Conservation (phyloP, 768 basidiomycete genomes). For the Psilocybe cubensis region DNA sequence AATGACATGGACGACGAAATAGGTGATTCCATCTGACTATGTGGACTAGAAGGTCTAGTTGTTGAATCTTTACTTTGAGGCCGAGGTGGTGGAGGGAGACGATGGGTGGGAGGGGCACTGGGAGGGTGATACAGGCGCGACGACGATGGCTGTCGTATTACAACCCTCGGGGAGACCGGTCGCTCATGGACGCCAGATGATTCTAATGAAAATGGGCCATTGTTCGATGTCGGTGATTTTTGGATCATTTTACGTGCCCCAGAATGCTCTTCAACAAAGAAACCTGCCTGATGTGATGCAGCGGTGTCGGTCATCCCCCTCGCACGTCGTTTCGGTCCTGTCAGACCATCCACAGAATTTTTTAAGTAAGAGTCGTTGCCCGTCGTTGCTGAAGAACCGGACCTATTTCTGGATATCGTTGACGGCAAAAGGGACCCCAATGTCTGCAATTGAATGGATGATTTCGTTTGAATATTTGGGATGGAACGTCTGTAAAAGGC, state of each 20-base stretch:
- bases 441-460: slow-evolving; percentile 21
- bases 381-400: slow-evolving; percentile 33
- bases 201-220: slow-evolving; percentile 15
- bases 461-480: slow-evolving; percentile 27
- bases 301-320: slow-evolving; percentile 52
- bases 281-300: slow-evolving; percentile 31
- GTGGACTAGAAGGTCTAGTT: slow-evolving; percentile 6
- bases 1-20: slow-evolving; percentile 48
- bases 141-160: slow-evolving; percentile 46
- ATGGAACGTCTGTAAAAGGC: slow-evolving; percentile 28
- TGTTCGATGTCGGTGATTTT: slow-evolving; percentile 17
- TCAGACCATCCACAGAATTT: slow-evolving; percentile 16
- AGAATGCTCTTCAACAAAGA: slow-evolving; percentile 29
- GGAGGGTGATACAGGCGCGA: slow-evolving; percentile 47
- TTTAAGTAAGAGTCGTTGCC: slow-evolving; percentile 29
- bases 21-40: slow-evolving; percentile 24
- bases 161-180: slow-evolving; percentile 31
- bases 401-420: slow-evolving; percentile 18
- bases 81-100: slow-evolving; percentile 49
- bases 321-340: slow-evolving; percentile 47
- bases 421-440: slow-evolving; percentile 19
- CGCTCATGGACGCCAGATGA: slow-evolving; percentile 4
- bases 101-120: slow-evolving; percentile 51
- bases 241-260: slow-evolving; percentile 16
- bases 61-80: slow-evolving; percentile 10